Conservation (phyloP, 169 alveolate genomes). For the Pseudocohnilembus persalinus region DNA sequence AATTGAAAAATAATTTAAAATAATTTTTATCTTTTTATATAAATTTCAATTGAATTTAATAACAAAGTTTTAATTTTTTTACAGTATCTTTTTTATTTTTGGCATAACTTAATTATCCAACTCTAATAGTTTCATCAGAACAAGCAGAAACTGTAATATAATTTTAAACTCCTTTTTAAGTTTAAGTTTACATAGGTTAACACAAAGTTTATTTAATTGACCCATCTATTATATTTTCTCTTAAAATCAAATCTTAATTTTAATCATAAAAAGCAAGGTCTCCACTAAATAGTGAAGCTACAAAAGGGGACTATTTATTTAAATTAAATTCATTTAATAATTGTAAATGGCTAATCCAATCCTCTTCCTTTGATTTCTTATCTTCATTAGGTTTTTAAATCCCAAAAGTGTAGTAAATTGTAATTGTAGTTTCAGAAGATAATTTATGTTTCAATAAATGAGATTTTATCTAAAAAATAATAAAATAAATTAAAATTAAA, state of each 20-base stretch:
- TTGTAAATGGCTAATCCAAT: conserved; percentile 16
- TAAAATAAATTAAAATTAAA: too few relatives aligned
- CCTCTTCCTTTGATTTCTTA: conserved; percentile 16
- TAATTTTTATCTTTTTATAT: background rate
- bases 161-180: background rate
- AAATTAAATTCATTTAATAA: conserved; percentile 2
- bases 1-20: too few relatives aligned
- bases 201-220: background rate
- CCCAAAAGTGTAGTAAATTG: conserved; percentile 18
- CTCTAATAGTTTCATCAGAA: conserved; percentile 18
- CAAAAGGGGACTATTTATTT: background rate
- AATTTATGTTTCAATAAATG: background rate
- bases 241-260: background rate
- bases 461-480: background rate
- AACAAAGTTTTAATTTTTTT: too few relatives aligned
- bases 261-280: conserved; percentile 5
- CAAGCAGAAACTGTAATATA: conserved; percentile 16
- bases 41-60: too few relatives aligned
- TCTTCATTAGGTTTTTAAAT: conserved; percentile 11
- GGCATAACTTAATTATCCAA: conserved; percentile 8
- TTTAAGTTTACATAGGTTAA: conserved; percentile 1
- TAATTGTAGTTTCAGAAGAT: background rate
- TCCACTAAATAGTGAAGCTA: conserved; percentile 24
- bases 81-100: background rate
- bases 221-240: conserved; percentile 6